These are phyloP conservation scores for Capsicum baccatum DNA, from an alignment of 257 asterid species.

Conservation along the genomic window DNA sequence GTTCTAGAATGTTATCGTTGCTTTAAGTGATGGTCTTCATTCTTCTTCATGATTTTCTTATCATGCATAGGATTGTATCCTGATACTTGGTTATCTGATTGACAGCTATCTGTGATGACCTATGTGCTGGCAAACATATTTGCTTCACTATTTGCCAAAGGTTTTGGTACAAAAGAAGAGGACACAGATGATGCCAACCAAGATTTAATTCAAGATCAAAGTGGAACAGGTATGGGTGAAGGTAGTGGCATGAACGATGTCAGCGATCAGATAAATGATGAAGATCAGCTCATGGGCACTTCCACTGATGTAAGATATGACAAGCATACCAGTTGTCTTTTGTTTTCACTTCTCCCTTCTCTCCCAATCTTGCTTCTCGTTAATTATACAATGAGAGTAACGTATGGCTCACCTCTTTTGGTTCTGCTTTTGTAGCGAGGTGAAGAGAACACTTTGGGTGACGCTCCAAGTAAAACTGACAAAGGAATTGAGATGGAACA, in stretches of 20 bases:
- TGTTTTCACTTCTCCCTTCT: slow-evolving; percentile 19
- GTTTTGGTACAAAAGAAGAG: slow-evolving; percentile 75
- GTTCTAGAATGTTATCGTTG: slow-evolving; percentile 52
- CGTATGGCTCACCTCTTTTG: neutral
- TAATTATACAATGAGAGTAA: neutral
- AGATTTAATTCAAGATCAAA: slow-evolving; percentile 65
- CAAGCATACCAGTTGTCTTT: neutral
- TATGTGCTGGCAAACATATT: slow-evolving; percentile 72
- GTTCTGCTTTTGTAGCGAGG: slow-evolving; percentile 58
- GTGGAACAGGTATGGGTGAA: slow-evolving; percentile 96
- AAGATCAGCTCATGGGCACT: slow-evolving; percentile 89
- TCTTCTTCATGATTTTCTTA: slow-evolving; percentile 57
- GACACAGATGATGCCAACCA: slow-evolving; percentile 49
- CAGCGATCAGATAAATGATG: slow-evolving; percentile 84
- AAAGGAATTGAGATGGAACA: slow-evolving; percentile 97
- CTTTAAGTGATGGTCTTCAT: slow-evolving; percentile 61
- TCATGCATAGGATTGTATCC: slow-evolving; percentile 63
- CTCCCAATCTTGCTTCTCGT: slow-evolving; percentile 13
- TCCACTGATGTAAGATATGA: slow-evolving; percentile 61
- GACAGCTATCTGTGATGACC: slow-evolving; percentile 72
- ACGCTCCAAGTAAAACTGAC: slow-evolving; percentile 64
- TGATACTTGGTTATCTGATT: neutral
- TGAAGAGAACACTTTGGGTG: slow-evolving; percentile 53
- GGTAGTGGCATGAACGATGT: slow-evolving; percentile 86
- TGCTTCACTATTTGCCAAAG: slow-evolving; percentile 71